Evolutionary conservation across 306 rosid species (phyloP), one percentile per base, ranked within the genome.

Genomic region (Quercus suber): DNA sequence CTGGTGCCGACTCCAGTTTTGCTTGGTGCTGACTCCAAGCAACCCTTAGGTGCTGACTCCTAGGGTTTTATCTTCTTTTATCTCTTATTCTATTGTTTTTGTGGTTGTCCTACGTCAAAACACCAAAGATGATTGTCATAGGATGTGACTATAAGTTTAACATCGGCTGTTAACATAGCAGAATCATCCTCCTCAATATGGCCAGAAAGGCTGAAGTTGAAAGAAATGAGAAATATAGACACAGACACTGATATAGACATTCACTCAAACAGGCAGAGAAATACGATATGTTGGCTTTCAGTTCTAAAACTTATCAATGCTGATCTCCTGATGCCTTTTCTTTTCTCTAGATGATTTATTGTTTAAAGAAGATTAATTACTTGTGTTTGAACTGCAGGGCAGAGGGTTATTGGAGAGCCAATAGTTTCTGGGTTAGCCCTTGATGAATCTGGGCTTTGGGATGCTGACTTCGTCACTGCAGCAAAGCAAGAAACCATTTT

Each of bases 371-470:
- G 55, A 25, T 52, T 1, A 12, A 63, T 2, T 17, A 37, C 30
- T 59, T 55, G 61, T 33, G 84, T 79, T 79, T 58, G 70, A 75
- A 69, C 77, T 85, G 79, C 89, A 92, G 99, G 97, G 73, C 91
- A 87, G 77, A 88, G 89, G 80, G 95, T 94, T 79, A 84, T 94
- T 61, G 97, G 99, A 53, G 97, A 94, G 85, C 88, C 98, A 73
- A 88, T 94, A 71, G 89, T 83, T 77, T 92, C 98, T 76, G 97
- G 97, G n/a, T 85, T 94, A 84, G 91, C 86, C 82, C 97, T 94
- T 11, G 93, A 92, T 86, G 98, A 86, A 15, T 94, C 97, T 55
- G 86, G 89, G 93, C 90, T 94, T 78, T 94, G 98, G 94, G 86
- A 94, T 88, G 90, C 98, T 14, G 92, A 94, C 87, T 94, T 94